Evolutionary conservation across 495 filamentous ascomycete species (phyloP), one percentile per base, ranked within the genome.

Genomic region (Xylaria grammica): DNA sequence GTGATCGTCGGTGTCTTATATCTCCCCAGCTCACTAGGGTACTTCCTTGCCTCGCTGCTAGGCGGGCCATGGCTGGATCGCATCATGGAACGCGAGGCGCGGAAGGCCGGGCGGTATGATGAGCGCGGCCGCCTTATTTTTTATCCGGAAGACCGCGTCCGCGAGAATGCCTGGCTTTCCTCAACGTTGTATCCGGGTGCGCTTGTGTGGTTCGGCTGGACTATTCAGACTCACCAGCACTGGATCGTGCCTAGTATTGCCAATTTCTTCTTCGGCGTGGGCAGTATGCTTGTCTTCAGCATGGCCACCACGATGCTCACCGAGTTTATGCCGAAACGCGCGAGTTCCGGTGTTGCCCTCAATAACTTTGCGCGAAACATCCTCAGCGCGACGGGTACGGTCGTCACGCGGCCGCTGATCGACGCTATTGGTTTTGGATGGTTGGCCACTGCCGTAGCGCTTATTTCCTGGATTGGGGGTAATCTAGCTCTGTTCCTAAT

Each of bases 361-460:
- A 92, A 92, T 68, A 92, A 92, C 67, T 92, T 97, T 73, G 82
- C 96, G 62, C 79, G 94, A 26, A 97, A 97, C 63, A 93, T 97
- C 22, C 92, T 94, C 67, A 86, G 85, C 2, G 95, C 90, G 68
- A 85, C 94, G 0, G 93, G 91, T 0, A 86, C 82, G 9, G 74
- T 95, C 4, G 84, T 94, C 3, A 88, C 90, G 0, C 83, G 90
- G 62, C 93, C 93, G 0, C 77, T 96, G 19, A 91, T 97, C 56
- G 68, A 79, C n/a, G 90, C 82, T 3, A 91, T 97, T 65, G 94
- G 94, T 4, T 90, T 91, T 69, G 94, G 94, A 0, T 97, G 93
- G 93, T 67, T 97, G 38, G 92, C 93, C 66, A 97, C 94, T 3
- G 89, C 90, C 32, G 65, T 97, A 0, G 90, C 88, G 0, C 58